phyloP scores from a whole-genome alignment of 2,329 filamentous ascomycete genomes.

The Cladosporium sp. region DNA sequence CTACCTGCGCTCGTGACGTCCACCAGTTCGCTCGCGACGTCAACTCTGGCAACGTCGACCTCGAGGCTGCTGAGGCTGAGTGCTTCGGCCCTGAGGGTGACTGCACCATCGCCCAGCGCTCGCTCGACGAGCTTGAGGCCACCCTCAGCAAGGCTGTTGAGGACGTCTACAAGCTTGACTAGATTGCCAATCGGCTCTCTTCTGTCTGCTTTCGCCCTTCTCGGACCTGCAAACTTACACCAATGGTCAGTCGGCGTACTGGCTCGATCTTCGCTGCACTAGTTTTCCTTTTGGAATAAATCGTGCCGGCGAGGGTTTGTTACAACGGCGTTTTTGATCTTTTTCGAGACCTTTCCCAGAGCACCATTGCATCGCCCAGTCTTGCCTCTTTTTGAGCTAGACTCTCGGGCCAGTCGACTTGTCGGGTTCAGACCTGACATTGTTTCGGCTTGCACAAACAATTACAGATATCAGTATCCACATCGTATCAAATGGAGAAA shows the following conservation, averaged over 20 bases:
- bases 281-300: background rate
- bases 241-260: background rate
- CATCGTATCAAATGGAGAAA: background rate
- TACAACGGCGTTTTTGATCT: background rate
- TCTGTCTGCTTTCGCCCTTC: background rate
- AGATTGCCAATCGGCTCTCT: background rate
- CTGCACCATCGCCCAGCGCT: conserved; percentile 16
- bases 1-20: conserved; percentile 9
- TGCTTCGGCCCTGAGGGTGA: conserved; percentile 16
- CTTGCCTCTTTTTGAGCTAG: background rate
- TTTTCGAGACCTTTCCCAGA: background rate
- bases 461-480: background rate
- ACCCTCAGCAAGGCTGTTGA: conserved; percentile 11
- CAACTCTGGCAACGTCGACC: background rate
- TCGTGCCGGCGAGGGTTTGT: background rate
- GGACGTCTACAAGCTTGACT: conserved; percentile 8
- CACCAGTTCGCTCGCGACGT: background rate
- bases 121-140: conserved; percentile 17
- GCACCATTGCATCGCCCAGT: background rate
- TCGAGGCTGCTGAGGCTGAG: conserved; percentile 13
- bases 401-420: background rate
- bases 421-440: background rate
- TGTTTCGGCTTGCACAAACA: background rate
- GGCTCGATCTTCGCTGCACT: background rate
- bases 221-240: background rate